Base-by-base conservation (phyloP, 108 stramenopile species). In the Fragilariopsis cylindrus region DNA sequence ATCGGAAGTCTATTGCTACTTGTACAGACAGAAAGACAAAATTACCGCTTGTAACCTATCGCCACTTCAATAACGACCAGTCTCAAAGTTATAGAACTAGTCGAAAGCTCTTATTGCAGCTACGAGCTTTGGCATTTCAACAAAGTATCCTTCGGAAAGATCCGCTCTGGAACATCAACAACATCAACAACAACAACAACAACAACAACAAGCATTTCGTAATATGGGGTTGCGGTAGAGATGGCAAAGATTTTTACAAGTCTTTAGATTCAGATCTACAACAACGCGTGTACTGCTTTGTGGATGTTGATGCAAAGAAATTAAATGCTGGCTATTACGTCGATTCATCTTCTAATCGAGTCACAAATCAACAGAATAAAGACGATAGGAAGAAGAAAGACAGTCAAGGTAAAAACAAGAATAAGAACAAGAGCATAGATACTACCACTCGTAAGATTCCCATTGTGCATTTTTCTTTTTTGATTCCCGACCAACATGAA, bases 161-260 rank as follows among this genome's bases (percentile, higher is more conserved):
- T 70, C 74, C 73, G 0, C 21, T 46, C 9, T 81, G 75, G 77
- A 21, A 73, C 7, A 21, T 21, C 21, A 21, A 21, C 21, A 21
- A 21, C 21, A 21, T 1, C 21, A 21, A 21, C 1, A 21, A 21
- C 21, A 30, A 30, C 1, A 30, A 30, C 21, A 21, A 21, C 21
- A 15, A 57, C 3, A 8, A 76, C 47, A 46, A 72, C 52, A 64
- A 54, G 30, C 73, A 70, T 3, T 93, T 97, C 80, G 83, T 82
- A 5, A 82, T 97, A 19, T 91, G 88, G 92, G 93, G 91, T 15
- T 94, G 94, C 15, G 96, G 96, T 11, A 78, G 96, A 48, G 96
- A 97, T 81, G 96, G 93, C 40, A 95, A 94, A 56, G 93, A 95
- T 40, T 93, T 97, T 76, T 58, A 88, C 62, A 97, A 97, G 80